phyloP scores from a whole-genome alignment of 2,329 filamentous ascomycete species.

The Paracoccidioides brasiliensis region DNA sequence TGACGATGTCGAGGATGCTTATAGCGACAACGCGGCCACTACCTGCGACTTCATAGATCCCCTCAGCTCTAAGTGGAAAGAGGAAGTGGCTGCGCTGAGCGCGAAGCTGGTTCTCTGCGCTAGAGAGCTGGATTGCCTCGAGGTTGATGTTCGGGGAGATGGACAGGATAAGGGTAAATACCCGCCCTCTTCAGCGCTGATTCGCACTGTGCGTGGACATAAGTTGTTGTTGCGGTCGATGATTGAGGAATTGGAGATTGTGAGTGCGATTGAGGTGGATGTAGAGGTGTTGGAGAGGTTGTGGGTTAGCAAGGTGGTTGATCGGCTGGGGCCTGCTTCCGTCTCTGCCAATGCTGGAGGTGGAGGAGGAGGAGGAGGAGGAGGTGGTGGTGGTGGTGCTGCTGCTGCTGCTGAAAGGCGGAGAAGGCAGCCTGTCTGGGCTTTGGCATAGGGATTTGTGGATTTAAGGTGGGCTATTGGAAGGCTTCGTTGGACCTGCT shows the following conservation, averaged over 20 bases:
- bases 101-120: constrained; percentile 24
- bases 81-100: constrained; percentile 18
- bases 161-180: background rate
- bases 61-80: constrained; percentile 23
- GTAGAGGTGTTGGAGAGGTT: constrained; percentile 22
- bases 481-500: too few species aligned
- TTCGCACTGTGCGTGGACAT: constrained; percentile 18
- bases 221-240: constrained; percentile 22
- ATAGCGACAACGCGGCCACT: background rate
- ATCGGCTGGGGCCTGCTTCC: constrained; percentile 13
- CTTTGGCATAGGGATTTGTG: too few species aligned
- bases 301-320: constrained; percentile 21
- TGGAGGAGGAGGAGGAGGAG: constrained; percentile 12
- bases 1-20: background rate
- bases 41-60: constrained; percentile 23
- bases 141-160: constrained; percentile 13
- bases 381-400: background rate
- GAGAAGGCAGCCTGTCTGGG: too few species aligned
- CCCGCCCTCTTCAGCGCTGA: constrained; percentile 16
- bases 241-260: constrained; percentile 25
- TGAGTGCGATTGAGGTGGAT: constrained; percentile 24
- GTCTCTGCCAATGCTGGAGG: background rate
- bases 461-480: too few species aligned
- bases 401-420: too few species aligned
- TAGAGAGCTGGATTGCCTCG: constrained; percentile 25